phyloP scores from a whole-genome alignment of 345 rosid species.

The Salix caprea region DNA sequence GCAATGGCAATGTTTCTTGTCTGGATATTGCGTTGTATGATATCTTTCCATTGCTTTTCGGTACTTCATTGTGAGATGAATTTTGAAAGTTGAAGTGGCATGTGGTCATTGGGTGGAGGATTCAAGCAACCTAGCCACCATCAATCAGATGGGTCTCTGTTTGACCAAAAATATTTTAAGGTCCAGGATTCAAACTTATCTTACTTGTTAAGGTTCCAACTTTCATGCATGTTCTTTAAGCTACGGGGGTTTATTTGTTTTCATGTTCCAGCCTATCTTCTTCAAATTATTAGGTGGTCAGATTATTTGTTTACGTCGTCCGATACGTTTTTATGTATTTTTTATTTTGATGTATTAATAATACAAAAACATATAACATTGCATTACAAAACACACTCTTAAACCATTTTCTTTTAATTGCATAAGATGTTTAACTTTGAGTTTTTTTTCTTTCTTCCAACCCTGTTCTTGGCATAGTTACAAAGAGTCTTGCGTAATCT shows the following conservation, averaged over 20 bases:
- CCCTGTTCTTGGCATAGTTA: no score
- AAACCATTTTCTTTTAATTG: no score
- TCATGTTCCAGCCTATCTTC: no score
- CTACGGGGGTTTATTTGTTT: background rate
- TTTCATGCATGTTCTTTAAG: background rate
- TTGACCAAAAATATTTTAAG: background rate
- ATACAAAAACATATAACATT: no score
- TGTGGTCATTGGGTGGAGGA: background rate
- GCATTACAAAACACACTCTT: no score
- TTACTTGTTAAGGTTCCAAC: background rate
- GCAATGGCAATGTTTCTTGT: background rate
- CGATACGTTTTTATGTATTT: no score
- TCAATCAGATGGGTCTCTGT: background rate
- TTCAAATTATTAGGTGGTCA: background rate
- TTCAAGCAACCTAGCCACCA: background rate
- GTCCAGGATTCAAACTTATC: background rate
- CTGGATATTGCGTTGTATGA: background rate
- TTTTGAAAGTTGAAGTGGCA: background rate
- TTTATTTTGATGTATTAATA: no score
- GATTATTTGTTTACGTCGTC: no score
- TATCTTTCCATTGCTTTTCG: background rate
- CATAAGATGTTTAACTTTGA: no score
- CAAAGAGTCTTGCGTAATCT: no score
- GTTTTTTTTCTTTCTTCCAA: no score
- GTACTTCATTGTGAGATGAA: background rate